A percentile compares a stretch with the other conserved stretches of the same genome.
Evolutionary conservation across 2,329 filamentous ascomycete species (phyloP).

Genomic region (Diaporthe capsici): DNA sequence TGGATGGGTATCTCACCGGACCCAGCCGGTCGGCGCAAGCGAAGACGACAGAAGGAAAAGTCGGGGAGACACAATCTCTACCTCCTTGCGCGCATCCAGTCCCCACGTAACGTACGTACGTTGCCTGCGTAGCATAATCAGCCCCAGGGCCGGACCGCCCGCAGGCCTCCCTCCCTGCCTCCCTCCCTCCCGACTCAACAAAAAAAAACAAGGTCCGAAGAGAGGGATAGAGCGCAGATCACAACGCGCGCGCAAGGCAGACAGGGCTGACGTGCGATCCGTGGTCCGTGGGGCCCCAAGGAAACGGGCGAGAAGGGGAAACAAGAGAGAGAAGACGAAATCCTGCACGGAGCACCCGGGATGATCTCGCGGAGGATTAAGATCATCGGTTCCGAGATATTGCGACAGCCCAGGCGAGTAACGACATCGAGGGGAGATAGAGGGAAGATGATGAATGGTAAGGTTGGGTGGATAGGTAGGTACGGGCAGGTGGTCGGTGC

Average conservation of each 20-base stretch:
- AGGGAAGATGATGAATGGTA: not conserved
- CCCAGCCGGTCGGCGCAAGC: not conserved
- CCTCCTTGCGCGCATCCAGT: not conserved
- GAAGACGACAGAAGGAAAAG: not conserved
- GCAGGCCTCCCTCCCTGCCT: not conserved
- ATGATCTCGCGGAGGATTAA: conserved; percentile 32
- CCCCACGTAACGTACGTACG: not conserved
- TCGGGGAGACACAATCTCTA: not conserved
- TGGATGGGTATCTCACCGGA: not conserved
- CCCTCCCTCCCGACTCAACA: not conserved
- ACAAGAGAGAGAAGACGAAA: too few relatives aligned
- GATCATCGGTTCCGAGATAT: conserved; percentile 25
- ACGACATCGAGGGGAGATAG: not conserved
- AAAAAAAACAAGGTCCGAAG: not conserved
- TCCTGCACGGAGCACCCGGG: conserved; percentile 17
- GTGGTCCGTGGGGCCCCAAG: not conserved
- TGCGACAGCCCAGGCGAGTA: not conserved
- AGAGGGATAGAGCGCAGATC: not conserved
- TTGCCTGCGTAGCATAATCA: not conserved
- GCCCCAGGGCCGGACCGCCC: not conserved
- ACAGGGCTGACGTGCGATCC: not conserved
- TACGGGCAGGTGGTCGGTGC: conserved; percentile 15
- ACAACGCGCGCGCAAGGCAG: not conserved
- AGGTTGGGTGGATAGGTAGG: too few relatives aligned
- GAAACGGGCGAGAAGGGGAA: not conserved